These are phyloP conservation scores for Ensete ventricosum DNA, from an alignment of 176 grass and related monocot genomes.

Conservation along the genomic window DNA sequence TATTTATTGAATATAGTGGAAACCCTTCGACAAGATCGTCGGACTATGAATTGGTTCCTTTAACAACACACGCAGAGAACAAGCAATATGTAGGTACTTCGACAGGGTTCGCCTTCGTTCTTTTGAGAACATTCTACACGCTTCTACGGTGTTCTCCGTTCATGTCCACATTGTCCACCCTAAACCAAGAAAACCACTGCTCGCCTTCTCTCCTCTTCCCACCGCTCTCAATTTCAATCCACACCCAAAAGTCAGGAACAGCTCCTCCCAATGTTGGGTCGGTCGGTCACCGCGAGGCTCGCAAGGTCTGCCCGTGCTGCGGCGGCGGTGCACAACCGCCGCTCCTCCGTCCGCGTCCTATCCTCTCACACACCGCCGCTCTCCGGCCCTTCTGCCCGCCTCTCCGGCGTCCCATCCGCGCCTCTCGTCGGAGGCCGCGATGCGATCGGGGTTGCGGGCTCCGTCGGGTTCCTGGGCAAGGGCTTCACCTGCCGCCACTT, in stretches of 20 bases:
- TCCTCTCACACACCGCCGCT: neutral
- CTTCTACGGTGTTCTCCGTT: too few relatives aligned
- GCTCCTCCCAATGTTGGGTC: neutral
- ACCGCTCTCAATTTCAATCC: neutral
- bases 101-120: too few relatives aligned
- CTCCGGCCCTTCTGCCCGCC: neutral
- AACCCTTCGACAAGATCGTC: too few relatives aligned
- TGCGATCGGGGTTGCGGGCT: neutral
- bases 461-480: neutral
- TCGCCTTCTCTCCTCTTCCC: neutral
- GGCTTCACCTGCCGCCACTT: constrained; percentile 18
- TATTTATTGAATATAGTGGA: too few relatives aligned
- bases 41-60: too few relatives aligned
- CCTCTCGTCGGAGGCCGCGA: neutral
- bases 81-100: too few relatives aligned
- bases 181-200: too few relatives aligned
- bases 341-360: neutral
- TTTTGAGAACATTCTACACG: too few relatives aligned
- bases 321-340: neutral
- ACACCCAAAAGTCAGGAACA: neutral
- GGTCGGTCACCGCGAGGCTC: neutral
- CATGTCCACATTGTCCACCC: too few relatives aligned
- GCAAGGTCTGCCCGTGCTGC: neutral
- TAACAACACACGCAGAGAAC: too few relatives aligned
- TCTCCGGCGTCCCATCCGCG: neutral